These are phyloP conservation scores for Aaosphaeria pasadenensis DNA, from an alignment of 2,329 filamentous ascomycete genomes.

Conservation along the genomic window DNA sequence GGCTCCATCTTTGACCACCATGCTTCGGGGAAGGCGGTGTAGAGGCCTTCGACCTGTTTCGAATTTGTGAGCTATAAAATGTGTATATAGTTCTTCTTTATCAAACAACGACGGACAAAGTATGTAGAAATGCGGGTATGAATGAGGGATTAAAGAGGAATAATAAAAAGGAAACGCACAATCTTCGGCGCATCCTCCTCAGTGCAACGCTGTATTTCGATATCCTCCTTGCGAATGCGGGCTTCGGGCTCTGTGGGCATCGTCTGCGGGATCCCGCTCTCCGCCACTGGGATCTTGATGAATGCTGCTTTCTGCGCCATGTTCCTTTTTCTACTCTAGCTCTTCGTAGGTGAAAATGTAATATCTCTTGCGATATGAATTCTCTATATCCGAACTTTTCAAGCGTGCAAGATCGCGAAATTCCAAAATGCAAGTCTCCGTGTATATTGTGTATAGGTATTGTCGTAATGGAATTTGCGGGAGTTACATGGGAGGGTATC, in stretches of 20 bases:
- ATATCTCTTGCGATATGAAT: background rate
- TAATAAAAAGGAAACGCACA: background rate
- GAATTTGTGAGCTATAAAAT: background rate
- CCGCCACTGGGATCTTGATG: background rate
- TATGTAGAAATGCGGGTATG: background rate
- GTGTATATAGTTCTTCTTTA: background rate
- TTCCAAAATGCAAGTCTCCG: too few relatives aligned
- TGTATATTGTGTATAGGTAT: too few relatives aligned
- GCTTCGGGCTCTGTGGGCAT: background rate
- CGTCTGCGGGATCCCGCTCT: background rate
- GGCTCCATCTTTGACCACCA: slow-evolving; percentile 25
- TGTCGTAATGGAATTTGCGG: too few relatives aligned
- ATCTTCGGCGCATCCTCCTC: slow-evolving; percentile 1
- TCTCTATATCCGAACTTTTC: background rate
- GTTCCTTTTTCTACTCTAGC: too few relatives aligned
- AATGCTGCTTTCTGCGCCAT: background rate
- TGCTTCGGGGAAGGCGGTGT: slow-evolving; percentile 16
- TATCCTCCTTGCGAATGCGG: background rate
- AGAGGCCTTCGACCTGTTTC: slow-evolving; percentile 25
- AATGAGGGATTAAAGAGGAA: background rate
- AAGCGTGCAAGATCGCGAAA: too few relatives aligned
- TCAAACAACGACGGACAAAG: background rate
- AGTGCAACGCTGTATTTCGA: background rate
- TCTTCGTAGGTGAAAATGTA: too few relatives aligned
- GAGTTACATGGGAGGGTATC: too few relatives aligned